Base-by-base conservation (phyloP, 2,329 filamentous ascomycete species). In the Orbilia blumenaviensis region DNA sequence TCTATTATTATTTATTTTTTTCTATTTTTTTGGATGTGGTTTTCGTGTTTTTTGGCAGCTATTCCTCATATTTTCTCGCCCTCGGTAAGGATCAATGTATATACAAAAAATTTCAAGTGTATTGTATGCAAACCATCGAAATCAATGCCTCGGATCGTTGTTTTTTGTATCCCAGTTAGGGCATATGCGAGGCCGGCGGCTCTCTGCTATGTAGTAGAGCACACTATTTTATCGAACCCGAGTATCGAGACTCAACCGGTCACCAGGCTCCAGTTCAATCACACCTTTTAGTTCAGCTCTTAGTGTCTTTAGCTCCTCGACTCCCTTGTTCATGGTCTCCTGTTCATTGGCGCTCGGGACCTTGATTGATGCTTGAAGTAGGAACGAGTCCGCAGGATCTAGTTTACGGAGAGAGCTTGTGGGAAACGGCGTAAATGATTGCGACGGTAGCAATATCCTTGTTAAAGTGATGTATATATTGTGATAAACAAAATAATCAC, bases 211-310 rank as follows among this genome's bases (percentile, higher is more conserved):
- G 1, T 36, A 18, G 14, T 16, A 23, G 16, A 56, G 7, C 3
- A 12, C 12, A 14, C n/a, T 5, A 12, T 10, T 41, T 79, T 54
- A 79, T 38, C 78, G 42, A 58, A 80, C 78, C 42, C 79, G 79
- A 25, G 79, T 80, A 71, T 80, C 79, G 18, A 80, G 66, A 41
- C 79, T 79, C 42, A 80, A 60, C 18, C 79, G 78, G 63, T 80
- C 79, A 8, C 72, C 79, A 41, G 78, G 76, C 36, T 80, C 79
- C 23, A 80, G 68, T 29, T 80, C 79, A 41, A 78, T 78, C 44
- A 80, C 77, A 9, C 79, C 79, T 66, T 78, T 78, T 25, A 80
- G 60, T 25, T 78, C 41, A 27, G 77, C 78, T 56, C 77, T 79
- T 27, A 80, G 68, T 12, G 63, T 72, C 52, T 76, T 79, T 54